Conservation (phyloP, 805 yeast genomes). For the Candida broadrunensis region DNA sequence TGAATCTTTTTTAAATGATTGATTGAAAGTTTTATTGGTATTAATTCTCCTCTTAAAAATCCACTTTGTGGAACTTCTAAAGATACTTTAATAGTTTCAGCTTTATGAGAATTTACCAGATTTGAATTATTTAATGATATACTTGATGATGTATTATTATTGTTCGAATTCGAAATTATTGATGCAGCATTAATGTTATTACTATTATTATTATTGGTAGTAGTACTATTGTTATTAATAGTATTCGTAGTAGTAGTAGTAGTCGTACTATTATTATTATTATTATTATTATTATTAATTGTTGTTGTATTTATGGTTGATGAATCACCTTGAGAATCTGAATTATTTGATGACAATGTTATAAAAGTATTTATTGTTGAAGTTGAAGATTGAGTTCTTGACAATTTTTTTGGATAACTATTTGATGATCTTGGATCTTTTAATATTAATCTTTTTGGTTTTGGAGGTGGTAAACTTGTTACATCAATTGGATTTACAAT, state of each 20-base stretch:
- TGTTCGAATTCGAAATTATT: not conserved
- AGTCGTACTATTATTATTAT: not conserved
- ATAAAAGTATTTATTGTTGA: conserved; percentile 28
- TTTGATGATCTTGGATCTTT: conserved; percentile 42
- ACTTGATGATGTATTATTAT: conserved; percentile 3
- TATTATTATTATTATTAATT: conserved; percentile 1
- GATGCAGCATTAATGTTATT: not conserved
- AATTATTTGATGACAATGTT: conserved; percentile 30
- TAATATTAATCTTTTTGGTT: conserved; percentile 61
- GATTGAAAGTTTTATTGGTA: conserved; percentile 67
- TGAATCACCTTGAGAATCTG: conserved; percentile 15
- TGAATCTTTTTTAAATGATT: conserved; percentile 70
- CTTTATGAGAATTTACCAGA: conserved; percentile 6
- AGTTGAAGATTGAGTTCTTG: conserved; percentile 33
- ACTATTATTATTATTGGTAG: conserved; percentile 1
- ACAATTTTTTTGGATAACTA: conserved; percentile 12
- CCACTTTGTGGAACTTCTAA: conserved; percentile 57
- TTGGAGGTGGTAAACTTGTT: conserved; percentile 59
- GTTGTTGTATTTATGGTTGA: not conserved
- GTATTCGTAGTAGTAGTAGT: conserved; percentile 1
- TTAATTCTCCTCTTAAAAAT: conserved; percentile 71
- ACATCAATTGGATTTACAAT: conserved; percentile 77
- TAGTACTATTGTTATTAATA: conserved; percentile 2
- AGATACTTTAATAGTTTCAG: conserved; percentile 33
- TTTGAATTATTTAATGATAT: conserved; percentile 1